Percentiles rank a stretch among this genome's conserved stretches.
Evolutionary conservation across 2,329 filamentous ascomycete species (phyloP).

Genomic region (Colletotrichum orchidophilum): DNA sequence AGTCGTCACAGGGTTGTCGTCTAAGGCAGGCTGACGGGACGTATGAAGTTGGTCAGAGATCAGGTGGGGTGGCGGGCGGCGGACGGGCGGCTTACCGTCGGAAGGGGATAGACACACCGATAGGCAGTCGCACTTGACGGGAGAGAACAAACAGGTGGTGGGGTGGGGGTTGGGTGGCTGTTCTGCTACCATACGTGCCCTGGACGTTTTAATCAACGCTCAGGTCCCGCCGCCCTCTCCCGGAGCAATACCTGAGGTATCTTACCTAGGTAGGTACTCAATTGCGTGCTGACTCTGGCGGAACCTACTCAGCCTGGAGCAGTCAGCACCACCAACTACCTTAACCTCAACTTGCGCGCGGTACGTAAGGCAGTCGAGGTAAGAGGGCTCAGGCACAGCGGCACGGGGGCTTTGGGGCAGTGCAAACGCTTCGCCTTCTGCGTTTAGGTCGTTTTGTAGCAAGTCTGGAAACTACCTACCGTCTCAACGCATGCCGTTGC

Average conservation of each 20-base stretch:
- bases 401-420: not conserved
- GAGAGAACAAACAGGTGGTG: not conserved
- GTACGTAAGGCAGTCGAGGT: not conserved
- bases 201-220: constrained; percentile 1
- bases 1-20: not conserved
- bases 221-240: not conserved
- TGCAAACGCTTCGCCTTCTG: not conserved
- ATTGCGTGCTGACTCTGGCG: not conserved
- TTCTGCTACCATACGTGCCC: not conserved
- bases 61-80: not conserved
- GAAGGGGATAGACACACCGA: not conserved
- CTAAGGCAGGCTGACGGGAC: constrained; percentile 9
- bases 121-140: not conserved
- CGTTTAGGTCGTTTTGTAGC: not conserved
- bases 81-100: not conserved
- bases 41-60: not conserved
- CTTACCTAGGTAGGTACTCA: not conserved
- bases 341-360: not conserved
- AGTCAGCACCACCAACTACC: not conserved
- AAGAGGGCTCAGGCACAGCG: not conserved
- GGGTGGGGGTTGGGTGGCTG: not conserved
- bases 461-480: not conserved
- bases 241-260: too few relatives aligned
- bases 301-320: not conserved
- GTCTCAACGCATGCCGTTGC: not conserved